Evolutionary conservation across 2,329 filamentous ascomycete genomes (phyloP).

Genomic region (Purpureocillium takamizusanense): DNA sequence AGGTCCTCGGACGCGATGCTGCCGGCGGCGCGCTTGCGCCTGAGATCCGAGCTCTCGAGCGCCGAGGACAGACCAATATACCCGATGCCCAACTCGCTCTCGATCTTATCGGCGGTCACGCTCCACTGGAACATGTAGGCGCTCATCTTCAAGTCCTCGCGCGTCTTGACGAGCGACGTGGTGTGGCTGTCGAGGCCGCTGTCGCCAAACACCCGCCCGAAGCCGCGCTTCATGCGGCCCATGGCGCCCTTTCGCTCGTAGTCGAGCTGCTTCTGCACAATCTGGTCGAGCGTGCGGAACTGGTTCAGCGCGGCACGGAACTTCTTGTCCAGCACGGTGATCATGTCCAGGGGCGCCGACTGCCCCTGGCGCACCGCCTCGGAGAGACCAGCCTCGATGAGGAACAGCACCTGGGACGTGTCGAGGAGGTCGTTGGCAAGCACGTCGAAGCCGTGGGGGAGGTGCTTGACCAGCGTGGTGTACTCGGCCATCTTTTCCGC

Average conservation of each 20-base stretch:
- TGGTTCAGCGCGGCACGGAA: slow-evolving; percentile 52
- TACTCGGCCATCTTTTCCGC: slow-evolving; percentile 58
- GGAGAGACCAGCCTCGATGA: slow-evolving; percentile 57
- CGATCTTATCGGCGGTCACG: slow-evolving; percentile 47
- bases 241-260: slow-evolving; percentile 53
- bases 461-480: slow-evolving; percentile 44
- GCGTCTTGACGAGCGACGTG: slow-evolving; percentile 44
- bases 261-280: slow-evolving; percentile 52
- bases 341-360: slow-evolving; percentile 49
- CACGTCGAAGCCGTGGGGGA: slow-evolving; percentile 45
- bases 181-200: slow-evolving; percentile 53
- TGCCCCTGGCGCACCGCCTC: slow-evolving; percentile 41
- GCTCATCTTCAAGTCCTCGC: slow-evolving; percentile 55
- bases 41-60: slow-evolving; percentile 34
- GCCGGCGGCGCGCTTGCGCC: slow-evolving; percentile 7
- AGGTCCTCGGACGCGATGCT: slow-evolving; percentile 5
- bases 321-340: slow-evolving; percentile 54
- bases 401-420: slow-evolving; percentile 55
- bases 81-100: slow-evolving; percentile 54
- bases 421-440: slow-evolving; percentile 60
- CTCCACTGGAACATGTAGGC: slow-evolving; percentile 58
- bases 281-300: slow-evolving; percentile 54
- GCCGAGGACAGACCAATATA: slow-evolving; percentile 59
- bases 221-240: slow-evolving; percentile 50
- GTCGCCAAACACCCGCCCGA: slow-evolving; percentile 54